Base-by-base conservation (phyloP, 805 yeast genomes). In the Candida boidinii region DNA sequence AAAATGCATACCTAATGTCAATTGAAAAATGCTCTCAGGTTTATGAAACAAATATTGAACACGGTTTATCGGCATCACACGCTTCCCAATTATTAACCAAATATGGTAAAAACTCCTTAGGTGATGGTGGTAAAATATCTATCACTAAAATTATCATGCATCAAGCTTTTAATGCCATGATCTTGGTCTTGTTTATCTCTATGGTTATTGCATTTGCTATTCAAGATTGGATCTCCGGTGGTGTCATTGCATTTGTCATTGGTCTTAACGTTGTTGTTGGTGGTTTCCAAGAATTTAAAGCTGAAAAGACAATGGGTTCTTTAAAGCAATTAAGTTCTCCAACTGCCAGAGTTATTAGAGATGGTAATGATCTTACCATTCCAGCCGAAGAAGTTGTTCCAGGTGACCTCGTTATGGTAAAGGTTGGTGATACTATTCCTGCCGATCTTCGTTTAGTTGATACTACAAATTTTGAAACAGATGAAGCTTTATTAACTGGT, bases 401-500 rank as follows among this genome's bases (percentile, higher is more conserved):
- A 1, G 90, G 90, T 36, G 90, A 80, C 50, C 52, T 81, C 22
- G 74, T 78, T 20, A 58, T 62, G 31, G 66, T 80, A 30, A 63
- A 65, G 39, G 82, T 77, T 29, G 88, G 88, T 34, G 88, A 80
- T 47, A 79, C 86, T 7, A 58, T 80, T 23, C 88, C 88, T 13
- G 87, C 88, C 12, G 88, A 80, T 51, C 44, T 79, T 36, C 66
- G 88, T 44, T 60, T 80, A 30, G 45, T 76, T 35, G 73, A 66
- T 28, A 44, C 68, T 30, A 64, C 70, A 51, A 81, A 79, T 51
- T 74, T 81, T 41, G 88, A 80, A 51, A 73, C 84, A 9, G 88
- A 87, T 50, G 97, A 90, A 55, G 80, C 95, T 4, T 59, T 87
- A 22, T 65, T 90, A 37, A 88, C 97, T 0, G 97, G 97, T 31